Evolutionary conservation across 306 rosid species (phyloP), one percentile per base, ranked within the genome.

Genomic region (Acacia melanoxylon): DNA sequence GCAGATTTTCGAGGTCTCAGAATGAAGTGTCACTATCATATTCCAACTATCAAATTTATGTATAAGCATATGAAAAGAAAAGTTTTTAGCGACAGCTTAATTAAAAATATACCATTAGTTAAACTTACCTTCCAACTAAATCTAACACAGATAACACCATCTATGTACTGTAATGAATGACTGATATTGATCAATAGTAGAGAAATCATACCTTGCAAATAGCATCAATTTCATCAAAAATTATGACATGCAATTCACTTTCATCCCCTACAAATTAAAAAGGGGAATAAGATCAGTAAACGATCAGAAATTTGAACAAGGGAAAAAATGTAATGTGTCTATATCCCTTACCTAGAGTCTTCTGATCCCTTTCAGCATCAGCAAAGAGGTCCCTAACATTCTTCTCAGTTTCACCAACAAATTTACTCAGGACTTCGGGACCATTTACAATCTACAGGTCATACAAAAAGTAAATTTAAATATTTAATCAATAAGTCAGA

Each of bases 151-250:
- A 74, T 49, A 78, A 72, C 65, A 76, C 62, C 79, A 81, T 54
- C 79, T 48, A 78, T 67, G 68, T 33, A 74, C 33, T 49, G 46
- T 7, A 82, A 35, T 4, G 56, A 51, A 79, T 61, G 51, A 80
- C 45, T 72, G 71, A 54, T 19, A 37, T 82, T 19, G 22, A 82
- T 68, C 59, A 51, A 77, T 78, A 81, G 84, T 74, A 10, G 69
- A 76, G 70, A 84, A 87, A 83, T 63, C 68, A 22, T 83, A 93
- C 99, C 97, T 95, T 95, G 81, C 99, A 95, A 78, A 95, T 95
- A 78, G 99, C 99, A 88, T 95, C 99, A 71, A 95, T 95, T 88
- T 95, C 99, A 78, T 93, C 99, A 86, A 95, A 95, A 83, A 95
- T 95, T 80, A 95, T 93, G 82, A 95, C 98, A 92, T 95, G 99